Base-by-base conservation (phyloP, 2,329 filamentous ascomycete genomes). In the Penicillium sp. region DNA sequence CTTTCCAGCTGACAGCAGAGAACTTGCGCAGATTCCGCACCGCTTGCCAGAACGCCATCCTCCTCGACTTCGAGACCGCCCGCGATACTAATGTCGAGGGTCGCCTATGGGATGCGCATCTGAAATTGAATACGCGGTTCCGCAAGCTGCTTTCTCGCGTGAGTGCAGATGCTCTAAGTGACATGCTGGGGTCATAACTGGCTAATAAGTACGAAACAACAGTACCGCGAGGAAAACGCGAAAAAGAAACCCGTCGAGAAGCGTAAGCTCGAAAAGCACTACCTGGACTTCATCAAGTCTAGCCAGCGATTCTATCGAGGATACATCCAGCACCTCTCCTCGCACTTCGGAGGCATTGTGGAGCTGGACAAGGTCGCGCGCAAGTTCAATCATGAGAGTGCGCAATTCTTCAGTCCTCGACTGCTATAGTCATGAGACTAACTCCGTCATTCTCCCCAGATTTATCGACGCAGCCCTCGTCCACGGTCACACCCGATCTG, bases 301-400 rank as follows among this genome's bases (percentile, higher is more conserved):
- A 88, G 90, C 60, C 89, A 94, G 72, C 85, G 85, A 64, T 96
- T 95, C 71, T 97, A 97, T 78, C 85, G 88, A 65, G 86, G 85
- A 60, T 94, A 90, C 65, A 87, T 96, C 49, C 85, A 93, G 70
- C 84, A 86, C 51, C 79, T 96, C 23, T 85, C 87, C 48, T 78
- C 77, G 16, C 77, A 79, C 53, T 85, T 80, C 58, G 76, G 79
- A 33, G 80, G 79, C 36, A 78, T 86, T 38, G 71, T 78, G 6
- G 82, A 85, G 63, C 70, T 87, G 62, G 76, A 82, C 61, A 78
- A 79, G 52, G 77, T 86, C 49, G 82, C 84, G 29, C 65, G 63
- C 53, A 76, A 76, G 52, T 78, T 80, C 67, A 75, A 72, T 50
- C 72, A 78, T 60, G 72, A 77, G 46, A 71, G 77, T 79, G 70